Base-by-base conservation (phyloP, 768 basidiomycete genomes). In the Fistulinella prunicolor region DNA sequence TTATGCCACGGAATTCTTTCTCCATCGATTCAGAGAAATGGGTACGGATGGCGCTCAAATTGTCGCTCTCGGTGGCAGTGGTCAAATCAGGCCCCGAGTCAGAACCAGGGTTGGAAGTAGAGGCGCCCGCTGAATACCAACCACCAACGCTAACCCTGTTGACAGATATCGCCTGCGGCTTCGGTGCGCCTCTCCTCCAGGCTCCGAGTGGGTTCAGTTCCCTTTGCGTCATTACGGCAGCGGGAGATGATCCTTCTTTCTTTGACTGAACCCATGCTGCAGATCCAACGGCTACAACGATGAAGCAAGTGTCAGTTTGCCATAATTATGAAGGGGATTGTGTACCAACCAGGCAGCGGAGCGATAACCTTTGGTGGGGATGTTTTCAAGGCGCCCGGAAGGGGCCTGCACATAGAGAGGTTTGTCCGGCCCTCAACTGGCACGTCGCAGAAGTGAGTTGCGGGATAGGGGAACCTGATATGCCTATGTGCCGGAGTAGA, bases 361-460 rank as follows among this genome's bases (percentile, higher is more conserved):
- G 62, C 68, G 14, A 65, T 53, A 5, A 38, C 37, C 23, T 56
- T 51, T 4, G 64, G 60, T 1, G 63, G 66, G 3, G 57, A 56
- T 0, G 60, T 51, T 22, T 66, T 68, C 16, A 60, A 38, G 0
- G 49, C 47, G 6, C 65, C 58, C 1, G 76, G 77, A n/a, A 78
- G 67, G 0, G 73, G 73, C 9, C 76, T 69, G 36, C 77, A 78
- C 41, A 77, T 49, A 3, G 65, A 57, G 7, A 59, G 59, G 34
- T 64, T 66, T 4, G 74, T 78, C 22, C 42, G 54, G 44, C 74
- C 72, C 49, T 70, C 73, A 2, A 51, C 21, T 4, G 76, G 77
- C 6, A 70, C 51, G 0, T 66, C 65, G 49, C 76, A 78, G 34
- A 63, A 69, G 32, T 56, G 53, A 1, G 72, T 65, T 17, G 42